Evolutionary conservation across 2,329 filamentous ascomycete genomes (phyloP).

Genomic region (Colletotrichum nymphaeae): DNA sequence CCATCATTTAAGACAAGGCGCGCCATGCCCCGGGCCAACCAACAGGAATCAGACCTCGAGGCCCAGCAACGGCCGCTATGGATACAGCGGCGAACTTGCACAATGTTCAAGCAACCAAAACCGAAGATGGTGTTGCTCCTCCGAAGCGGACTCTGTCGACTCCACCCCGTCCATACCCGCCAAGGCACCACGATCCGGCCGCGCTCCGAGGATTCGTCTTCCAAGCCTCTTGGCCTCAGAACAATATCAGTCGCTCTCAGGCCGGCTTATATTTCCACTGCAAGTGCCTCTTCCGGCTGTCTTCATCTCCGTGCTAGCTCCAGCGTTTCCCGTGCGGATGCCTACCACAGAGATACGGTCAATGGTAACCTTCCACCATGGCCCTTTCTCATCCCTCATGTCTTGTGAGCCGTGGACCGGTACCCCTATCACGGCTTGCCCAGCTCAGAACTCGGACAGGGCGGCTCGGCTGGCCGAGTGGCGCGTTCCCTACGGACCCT

Average conservation of each 20-base stretch:
- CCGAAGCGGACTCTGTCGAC: background rate
- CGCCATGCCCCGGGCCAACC: background rate
- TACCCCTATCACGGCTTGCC: background rate
- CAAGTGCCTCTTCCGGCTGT: background rate
- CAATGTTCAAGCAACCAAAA: background rate
- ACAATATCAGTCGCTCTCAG: background rate
- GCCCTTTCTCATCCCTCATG: background rate
- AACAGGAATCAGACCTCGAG: background rate
- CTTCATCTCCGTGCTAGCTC: slow-evolving; percentile 4
- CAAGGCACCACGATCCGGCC: slow-evolving; percentile 25
- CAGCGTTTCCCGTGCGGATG: background rate
- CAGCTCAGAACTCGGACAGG: background rate
- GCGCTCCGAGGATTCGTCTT: slow-evolving; percentile 16
- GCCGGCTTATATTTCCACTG: background rate
- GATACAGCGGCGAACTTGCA: slow-evolving; percentile 9
- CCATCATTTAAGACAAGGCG: background rate
- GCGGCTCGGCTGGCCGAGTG: background rate
- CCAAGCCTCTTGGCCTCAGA: slow-evolving; percentile 12
- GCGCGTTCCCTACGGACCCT: background rate
- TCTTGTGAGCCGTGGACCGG: too few species aligned
- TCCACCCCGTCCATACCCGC: background rate
- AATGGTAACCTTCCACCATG: background rate
- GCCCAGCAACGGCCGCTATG: background rate
- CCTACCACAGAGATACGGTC: background rate
- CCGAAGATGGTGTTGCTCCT: background rate